phyloP scores from a whole-genome alignment of 73 alveolate genomes.

The Diophrys sp. region DNA sequence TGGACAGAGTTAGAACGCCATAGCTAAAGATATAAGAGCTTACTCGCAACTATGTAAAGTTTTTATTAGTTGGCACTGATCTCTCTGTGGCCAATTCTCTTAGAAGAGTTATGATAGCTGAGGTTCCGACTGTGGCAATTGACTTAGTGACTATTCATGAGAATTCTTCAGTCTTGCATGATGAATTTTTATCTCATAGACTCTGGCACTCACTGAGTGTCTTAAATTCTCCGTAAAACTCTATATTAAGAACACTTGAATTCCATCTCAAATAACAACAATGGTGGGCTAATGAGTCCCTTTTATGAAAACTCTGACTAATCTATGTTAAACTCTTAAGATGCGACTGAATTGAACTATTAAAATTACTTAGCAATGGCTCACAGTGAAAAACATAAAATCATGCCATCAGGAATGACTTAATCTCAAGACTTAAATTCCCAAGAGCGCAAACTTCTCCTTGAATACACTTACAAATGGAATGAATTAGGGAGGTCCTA shows the following conservation, averaged over 20 bases:
- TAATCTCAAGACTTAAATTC: neutral
- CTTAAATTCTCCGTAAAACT: neutral
- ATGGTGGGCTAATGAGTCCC: neutral
- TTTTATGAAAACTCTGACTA: neutral
- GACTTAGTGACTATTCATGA: constrained; percentile 85
- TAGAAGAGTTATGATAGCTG: constrained; percentile 87
- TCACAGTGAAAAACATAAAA: too few relatives aligned
- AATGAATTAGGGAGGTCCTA: neutral
- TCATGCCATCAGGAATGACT: neutral
- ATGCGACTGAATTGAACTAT: too few relatives aligned
- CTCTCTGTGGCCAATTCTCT: constrained; percentile 88
- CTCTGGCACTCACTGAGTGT: too few relatives aligned
- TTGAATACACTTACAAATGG: neutral
- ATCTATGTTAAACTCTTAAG: neutral
- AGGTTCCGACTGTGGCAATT: constrained; percentile 93
- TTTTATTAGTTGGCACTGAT: constrained; percentile 73
- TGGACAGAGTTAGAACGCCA: constrained; percentile 7
- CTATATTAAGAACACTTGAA: neutral
- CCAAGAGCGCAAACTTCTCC: neutral
- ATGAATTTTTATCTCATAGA: constrained; percentile 88
- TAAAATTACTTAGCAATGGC: too few relatives aligned
- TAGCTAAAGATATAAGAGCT: constrained; percentile 48
- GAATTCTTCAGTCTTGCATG: constrained; percentile 88
- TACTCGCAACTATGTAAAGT: constrained; percentile 71
- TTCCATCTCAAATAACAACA: neutral